These are phyloP conservation scores for Ophiosphaerella korrae DNA, from an alignment of 2,329 filamentous ascomycete genomes.

Conservation along the genomic window DNA sequence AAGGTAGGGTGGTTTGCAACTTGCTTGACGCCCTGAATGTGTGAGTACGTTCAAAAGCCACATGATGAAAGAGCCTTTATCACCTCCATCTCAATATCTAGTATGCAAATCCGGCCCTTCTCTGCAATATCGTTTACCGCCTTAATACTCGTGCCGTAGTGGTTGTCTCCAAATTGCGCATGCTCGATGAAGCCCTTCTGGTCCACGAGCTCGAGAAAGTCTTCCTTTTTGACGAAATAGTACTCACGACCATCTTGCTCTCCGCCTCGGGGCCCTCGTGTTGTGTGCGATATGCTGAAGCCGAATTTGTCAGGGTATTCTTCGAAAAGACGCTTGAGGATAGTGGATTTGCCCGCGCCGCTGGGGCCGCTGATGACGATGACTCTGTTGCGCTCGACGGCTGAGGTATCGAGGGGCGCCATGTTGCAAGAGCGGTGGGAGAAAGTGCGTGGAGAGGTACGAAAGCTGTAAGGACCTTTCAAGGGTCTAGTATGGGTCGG, in stretches of 20 bases:
- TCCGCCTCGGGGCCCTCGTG: conserved; percentile 73
- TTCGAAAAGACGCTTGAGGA: conserved; percentile 73
- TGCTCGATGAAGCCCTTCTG: conserved; percentile 79
- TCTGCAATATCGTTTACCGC: conserved; percentile 77
- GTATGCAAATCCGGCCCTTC: conserved; percentile 74
- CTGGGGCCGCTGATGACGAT: conserved; percentile 81
- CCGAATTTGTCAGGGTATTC: conserved; percentile 70
- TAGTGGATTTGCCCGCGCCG: conserved; percentile 81
- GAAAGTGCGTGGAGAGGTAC: conserved; percentile 7
- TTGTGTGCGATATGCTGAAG: conserved; percentile 72
- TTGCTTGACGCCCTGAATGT: conserved; percentile 79
- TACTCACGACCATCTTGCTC: conserved; percentile 82
- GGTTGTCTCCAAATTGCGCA: conserved; percentile 83
- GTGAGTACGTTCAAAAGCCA: neutral
- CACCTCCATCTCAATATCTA: conserved; percentile 98
- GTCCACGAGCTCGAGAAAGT: conserved; percentile 59
- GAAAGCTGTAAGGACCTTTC: conserved; percentile 1
- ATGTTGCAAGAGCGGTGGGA: conserved; percentile 23
- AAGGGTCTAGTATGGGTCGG: neutral
- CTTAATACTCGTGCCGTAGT: conserved; percentile 82
- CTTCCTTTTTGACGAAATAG: conserved; percentile 65
- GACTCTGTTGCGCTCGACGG: conserved; percentile 49
- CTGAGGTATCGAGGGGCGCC: conserved; percentile 26
- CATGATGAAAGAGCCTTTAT: neutral
- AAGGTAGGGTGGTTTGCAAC: conserved; percentile 74